These are phyloP conservation scores for Pythium pectinolyticum DNA, from an alignment of 352 stramenopile species.

Conservation along the genomic window DNA sequence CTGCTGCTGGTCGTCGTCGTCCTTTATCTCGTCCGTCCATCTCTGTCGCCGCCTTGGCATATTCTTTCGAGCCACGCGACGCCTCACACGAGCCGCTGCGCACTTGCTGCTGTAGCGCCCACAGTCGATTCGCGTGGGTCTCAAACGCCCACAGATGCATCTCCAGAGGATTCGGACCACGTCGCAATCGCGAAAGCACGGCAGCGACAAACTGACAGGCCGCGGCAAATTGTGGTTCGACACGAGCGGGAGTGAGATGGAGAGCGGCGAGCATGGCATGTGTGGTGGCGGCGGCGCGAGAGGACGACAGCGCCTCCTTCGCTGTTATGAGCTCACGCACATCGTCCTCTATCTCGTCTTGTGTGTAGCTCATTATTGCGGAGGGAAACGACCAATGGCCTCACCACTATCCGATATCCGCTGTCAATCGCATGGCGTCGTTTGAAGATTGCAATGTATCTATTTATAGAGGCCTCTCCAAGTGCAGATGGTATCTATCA, in stretches of 20 bases:
- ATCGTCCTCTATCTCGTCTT: slow-evolving; percentile 30
- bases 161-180: slow-evolving; percentile 49
- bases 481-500: neutral
- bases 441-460: neutral
- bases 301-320: slow-evolving; percentile 2
- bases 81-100: slow-evolving; percentile 59
- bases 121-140: slow-evolving; percentile 44
- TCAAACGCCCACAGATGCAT: slow-evolving; percentile 49
- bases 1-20: too few relatives aligned
- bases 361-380: neutral
- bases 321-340: slow-evolving; percentile 37
- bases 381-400: neutral
- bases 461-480: neutral
- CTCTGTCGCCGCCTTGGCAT: slow-evolving; percentile 22
- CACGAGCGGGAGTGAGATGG: slow-evolving; percentile 4
- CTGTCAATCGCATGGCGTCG: neutral
- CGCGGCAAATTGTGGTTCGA: slow-evolving; percentile 33
- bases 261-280: slow-evolving; percentile 17
- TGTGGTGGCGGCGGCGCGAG: neutral
- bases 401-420: too few relatives aligned
- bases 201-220: slow-evolving; percentile 59
- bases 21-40: too few relatives aligned
- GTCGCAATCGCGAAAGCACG: slow-evolving; percentile 54
- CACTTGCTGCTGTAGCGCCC: slow-evolving; percentile 61
- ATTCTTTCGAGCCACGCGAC: slow-evolving; percentile 49